Evolutionary conservation across 2,329 filamentous ascomycete species (phyloP), one percentile per base, ranked within the genome.

Genomic region (Apiospora pterosperma): DNA sequence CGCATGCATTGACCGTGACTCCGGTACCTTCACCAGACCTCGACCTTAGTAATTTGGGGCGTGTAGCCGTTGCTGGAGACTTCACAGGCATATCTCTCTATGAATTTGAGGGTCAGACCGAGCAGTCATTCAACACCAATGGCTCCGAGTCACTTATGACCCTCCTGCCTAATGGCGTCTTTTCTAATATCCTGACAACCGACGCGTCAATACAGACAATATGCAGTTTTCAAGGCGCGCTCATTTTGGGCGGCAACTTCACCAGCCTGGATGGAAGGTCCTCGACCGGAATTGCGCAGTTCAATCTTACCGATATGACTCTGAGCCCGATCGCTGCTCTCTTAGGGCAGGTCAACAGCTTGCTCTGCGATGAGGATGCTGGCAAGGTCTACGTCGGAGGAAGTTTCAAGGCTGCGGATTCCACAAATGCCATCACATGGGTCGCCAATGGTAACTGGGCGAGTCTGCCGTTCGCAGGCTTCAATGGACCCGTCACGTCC

Each of bases 171-270:
- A 96, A 97, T 79, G 93, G 94, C 71, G 88, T 89, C 34, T 92
- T 97, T 69, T 85, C 89, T 23, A 87, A 88, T 21, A 80, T 97
- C 60, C 87, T 90, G 62, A 84, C 88, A 44, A 90, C 93, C 55
- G 93, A 98, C 78, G 94, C 91, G 65, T 88, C 90, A 60, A 97
- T 99, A 73, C 86, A 89, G 73, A 85, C 92, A 68, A 96, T 99
- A 91, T 99, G 96, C 80, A 81, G 90, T 23, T 92, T 95, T 71
- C 83, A 88, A 62, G 80, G 84, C 71, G 82, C 84, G 44, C 86
- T 98, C 34, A 86, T 98, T 59, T 85, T 99, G 19, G 96, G 92
- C 64, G 96, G 96, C 59, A 98, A 98, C 80, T 99, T 99, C 76
- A 98, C 96, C 36, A 96, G 92, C 76, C 80, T 99, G 67, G 92